Base-by-base conservation (phyloP, 2,329 filamentous ascomycete species). In the Exophiala aquamarina region DNA sequence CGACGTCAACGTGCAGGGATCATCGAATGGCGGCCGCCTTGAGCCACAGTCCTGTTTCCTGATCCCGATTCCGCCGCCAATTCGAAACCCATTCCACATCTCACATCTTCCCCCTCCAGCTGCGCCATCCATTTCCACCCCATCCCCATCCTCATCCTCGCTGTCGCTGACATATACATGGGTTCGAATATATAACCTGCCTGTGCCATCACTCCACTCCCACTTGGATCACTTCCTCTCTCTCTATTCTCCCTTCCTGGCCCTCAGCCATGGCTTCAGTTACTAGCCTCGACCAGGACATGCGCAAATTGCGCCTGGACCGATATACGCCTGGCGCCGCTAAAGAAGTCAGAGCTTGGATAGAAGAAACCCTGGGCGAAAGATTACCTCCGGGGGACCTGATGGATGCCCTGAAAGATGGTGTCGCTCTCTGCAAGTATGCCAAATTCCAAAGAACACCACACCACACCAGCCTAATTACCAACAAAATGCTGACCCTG, bases 251-350 rank as follows among this genome's bases (percentile, higher is more conserved):
- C 8, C n/a, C 3, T 33, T 33, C 17, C 31, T 33, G 31, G 17
- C 31, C 34, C 28, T 23, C 29, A 52, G 66, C 41, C 57, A 97
- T 97, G 92, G 91, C 92, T 60, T 95, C 92, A 31, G 92, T 97
- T 23, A 81, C 89, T 55, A 95, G 89, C 55, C 76, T 98, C 52
- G 93, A 97, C 71, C 92, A 92, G 70, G 93, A 98, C 75, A 79
- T 98, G 82, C 88, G 89, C 77, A 90, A 84, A 67, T 70, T 97
- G 78, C 91, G 93, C 70, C 77, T 95, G 62, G 88, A 91, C 52
- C 88, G 92, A 71, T 97, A 95, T 71, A 97, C 92, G 1, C 89
- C 90, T 17, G 83, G 86, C 60, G 91, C 91, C 32, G 91, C 90
- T 41, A 89, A 89, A 59, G 91, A 97, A 72, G 86, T 83, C 15